These are phyloP conservation scores for Harringtonia lauricola DNA, from an alignment of 2,329 filamentous ascomycete species.

Conservation along the genomic window DNA sequence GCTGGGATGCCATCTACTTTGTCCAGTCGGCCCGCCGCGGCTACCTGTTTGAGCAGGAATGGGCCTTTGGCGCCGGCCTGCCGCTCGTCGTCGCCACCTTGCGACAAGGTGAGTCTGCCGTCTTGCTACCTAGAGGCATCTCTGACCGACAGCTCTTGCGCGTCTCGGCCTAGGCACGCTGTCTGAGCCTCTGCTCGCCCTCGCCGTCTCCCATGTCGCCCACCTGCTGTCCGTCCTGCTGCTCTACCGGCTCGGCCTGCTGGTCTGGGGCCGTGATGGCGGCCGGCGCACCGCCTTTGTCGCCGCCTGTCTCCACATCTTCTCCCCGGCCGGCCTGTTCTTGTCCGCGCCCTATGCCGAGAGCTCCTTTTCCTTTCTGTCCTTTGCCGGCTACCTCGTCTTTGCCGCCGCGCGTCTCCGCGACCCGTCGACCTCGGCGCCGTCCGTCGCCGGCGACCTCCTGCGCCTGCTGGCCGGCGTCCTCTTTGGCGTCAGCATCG, in stretches of 20 bases:
- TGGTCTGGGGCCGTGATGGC: slow-evolving; percentile 7
- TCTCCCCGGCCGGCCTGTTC: slow-evolving; percentile 84
- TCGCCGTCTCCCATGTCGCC: slow-evolving; percentile 58
- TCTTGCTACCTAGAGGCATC: too few relatives aligned
- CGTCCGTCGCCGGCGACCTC: slow-evolving; percentile 26
- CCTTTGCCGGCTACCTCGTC: slow-evolving; percentile 60
- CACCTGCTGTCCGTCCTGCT: slow-evolving; percentile 59
- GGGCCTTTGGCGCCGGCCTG: slow-evolving; percentile 58
- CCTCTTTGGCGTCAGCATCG: slow-evolving; percentile 60
- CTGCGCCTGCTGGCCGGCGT: slow-evolving; percentile 52
- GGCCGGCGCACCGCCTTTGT: slow-evolving; percentile 39
- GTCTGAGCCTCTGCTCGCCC: slow-evolving; percentile 36
- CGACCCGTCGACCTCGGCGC: slow-evolving; percentile 25
- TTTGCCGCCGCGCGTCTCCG: slow-evolving; percentile 38
- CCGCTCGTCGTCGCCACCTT: slow-evolving; percentile 30
- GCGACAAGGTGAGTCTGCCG: slow-evolving; percentile 17
- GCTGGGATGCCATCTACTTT: slow-evolving; percentile 79
- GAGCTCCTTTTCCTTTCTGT: slow-evolving; percentile 65
- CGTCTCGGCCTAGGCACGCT: background rate
- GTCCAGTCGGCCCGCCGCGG: slow-evolving; percentile 49
- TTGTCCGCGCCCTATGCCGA: slow-evolving; percentile 81
- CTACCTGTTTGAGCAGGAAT: slow-evolving; percentile 70
- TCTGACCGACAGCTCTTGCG: background rate
- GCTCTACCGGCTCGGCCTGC: slow-evolving; percentile 11
- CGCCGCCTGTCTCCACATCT: slow-evolving; percentile 62